Evolutionary conservation across 2,329 filamentous ascomycete genomes (phyloP), one percentile per base, ranked within the genome.

Genomic region (Sordariomycetes sp.): DNA sequence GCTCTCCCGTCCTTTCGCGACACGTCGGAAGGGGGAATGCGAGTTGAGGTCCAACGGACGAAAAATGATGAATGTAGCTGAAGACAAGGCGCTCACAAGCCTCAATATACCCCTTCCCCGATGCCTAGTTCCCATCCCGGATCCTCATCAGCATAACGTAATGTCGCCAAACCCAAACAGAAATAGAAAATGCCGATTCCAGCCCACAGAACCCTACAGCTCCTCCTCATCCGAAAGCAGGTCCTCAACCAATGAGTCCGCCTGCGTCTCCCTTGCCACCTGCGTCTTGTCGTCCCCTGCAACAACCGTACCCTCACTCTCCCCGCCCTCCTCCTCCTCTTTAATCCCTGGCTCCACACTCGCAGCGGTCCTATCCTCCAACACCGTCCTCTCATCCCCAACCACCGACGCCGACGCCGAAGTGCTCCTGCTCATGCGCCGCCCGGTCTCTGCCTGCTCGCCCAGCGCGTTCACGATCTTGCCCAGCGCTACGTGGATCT

Each of bases 391-490:
- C 53, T 66, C 56, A 1, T 57, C 50, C 25, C 39, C 35, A 24
- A 52, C 24, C 45, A 53, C 48, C 10, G 56, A 54, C 10, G 52
- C 24, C 15, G 55, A 25, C 36, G 58, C 65, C 0, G 76, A 79
- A 15, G 69, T 68, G 56, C 73, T 75, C 34, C 75, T 70, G 62
- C 76, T 78, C 10, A 68, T 72, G 25, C 72, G 70, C 32, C 70
- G 64, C n/a, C 69, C 45, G 48, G 52, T 51, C 35, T 62, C 62
- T 2, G 66, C 67, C 61, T 66, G 66, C 64, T 77, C 78, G 58
- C 78, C 77, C 2, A 85, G 74, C 35, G 68, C 68, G 64, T 85
- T 85, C 61, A 86, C 81, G 57, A 86, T 85, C 70, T 86, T 86
- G 62, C 82, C 82, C 1, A 87, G 70, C 59, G 74, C 77, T 61